Percentiles rank a stretch among this genome's conserved stretches.
These are phyloP conservation scores for Diplodia sapinea DNA, from an alignment of 2,329 filamentous ascomycete species.

Conservation along the genomic window DNA sequence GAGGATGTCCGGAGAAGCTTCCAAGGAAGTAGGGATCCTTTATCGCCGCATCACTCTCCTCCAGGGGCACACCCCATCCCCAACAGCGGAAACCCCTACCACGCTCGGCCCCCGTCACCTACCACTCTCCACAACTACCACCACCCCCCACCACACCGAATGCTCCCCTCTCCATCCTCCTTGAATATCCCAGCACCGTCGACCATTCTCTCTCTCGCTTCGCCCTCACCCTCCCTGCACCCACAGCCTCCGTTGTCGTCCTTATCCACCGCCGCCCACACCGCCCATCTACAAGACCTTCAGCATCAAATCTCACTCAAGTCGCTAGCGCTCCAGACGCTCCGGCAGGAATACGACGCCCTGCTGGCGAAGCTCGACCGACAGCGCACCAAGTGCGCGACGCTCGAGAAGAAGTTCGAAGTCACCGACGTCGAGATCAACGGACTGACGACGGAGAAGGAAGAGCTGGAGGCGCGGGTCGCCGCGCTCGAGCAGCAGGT, in stretches of 20 bases:
- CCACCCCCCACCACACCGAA: constrained; percentile 22
- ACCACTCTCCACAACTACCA: not conserved
- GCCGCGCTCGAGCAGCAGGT: constrained; percentile 56
- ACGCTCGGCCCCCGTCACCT: constrained; percentile 18
- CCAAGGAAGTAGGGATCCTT: constrained; percentile 23
- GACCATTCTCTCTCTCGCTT: constrained; percentile 33
- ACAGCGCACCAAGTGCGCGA: constrained; percentile 56
- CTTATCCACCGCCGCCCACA: constrained; percentile 41
- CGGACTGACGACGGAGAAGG: constrained; percentile 57
- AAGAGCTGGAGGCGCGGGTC: constrained; percentile 56
- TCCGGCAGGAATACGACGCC: constrained; percentile 61
- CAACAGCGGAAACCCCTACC: constrained; percentile 15
- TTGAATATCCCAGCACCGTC: constrained; percentile 39
- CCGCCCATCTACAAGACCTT: constrained; percentile 54
- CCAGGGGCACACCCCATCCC: constrained; percentile 12
- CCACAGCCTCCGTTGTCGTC: constrained; percentile 19
- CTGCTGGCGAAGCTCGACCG: constrained; percentile 59
- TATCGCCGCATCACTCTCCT: constrained; percentile 26
- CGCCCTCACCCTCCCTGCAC: constrained; percentile 22
- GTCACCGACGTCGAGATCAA: constrained; percentile 53
- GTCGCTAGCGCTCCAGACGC: constrained; percentile 58
- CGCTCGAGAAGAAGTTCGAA: constrained; percentile 54
- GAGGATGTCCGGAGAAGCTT: constrained; percentile 28
- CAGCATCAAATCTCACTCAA: constrained; percentile 63
- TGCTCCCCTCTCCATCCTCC: constrained; percentile 44